Conservation (phyloP, 164 flowering plant species). For the Amborella trichopoda region DNA sequence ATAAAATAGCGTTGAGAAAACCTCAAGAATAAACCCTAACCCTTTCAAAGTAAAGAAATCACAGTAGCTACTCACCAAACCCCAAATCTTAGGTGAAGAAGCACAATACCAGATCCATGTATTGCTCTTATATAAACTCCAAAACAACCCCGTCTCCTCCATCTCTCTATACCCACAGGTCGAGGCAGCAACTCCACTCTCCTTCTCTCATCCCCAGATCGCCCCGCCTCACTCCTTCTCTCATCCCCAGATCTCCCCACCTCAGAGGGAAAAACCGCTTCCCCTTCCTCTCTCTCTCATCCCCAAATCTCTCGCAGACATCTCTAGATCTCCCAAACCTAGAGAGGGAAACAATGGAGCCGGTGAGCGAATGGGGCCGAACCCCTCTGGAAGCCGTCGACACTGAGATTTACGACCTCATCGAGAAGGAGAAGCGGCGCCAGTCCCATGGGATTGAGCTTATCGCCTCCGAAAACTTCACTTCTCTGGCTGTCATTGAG, state of each 20-base stretch:
- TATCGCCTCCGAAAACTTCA: constrained; percentile 95
- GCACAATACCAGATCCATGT: no score
- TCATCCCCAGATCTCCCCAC: not conserved
- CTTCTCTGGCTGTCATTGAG: constrained; percentile 91
- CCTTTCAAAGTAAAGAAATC: no score
- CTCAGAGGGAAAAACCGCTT: not conserved
- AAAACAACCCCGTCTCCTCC: no score
- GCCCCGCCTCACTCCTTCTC: not conserved
- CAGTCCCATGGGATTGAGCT: constrained; percentile 94
- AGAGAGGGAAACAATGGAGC: constrained; percentile 40
- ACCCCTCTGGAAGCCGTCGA: constrained; percentile 49
- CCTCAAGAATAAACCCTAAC: no score
- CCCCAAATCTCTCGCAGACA: not conserved
- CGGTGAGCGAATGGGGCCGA: constrained; percentile 81
- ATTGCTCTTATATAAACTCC: no score
- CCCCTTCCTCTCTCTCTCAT: not conserved
- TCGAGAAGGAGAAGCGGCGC: constrained; percentile 93
- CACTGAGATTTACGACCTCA: constrained; percentile 82
- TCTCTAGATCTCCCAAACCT: not conserved
- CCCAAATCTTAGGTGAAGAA: no score
- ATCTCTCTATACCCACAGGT: no score
- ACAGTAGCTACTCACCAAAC: no score
- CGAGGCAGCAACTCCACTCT: no score
- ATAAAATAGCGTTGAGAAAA: no score
- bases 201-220: no score